Evolutionary conservation across 2,329 filamentous ascomycete genomes (phyloP), one percentile per base, ranked within the genome.

Genomic region (Zymoseptoria passerinii): DNA sequence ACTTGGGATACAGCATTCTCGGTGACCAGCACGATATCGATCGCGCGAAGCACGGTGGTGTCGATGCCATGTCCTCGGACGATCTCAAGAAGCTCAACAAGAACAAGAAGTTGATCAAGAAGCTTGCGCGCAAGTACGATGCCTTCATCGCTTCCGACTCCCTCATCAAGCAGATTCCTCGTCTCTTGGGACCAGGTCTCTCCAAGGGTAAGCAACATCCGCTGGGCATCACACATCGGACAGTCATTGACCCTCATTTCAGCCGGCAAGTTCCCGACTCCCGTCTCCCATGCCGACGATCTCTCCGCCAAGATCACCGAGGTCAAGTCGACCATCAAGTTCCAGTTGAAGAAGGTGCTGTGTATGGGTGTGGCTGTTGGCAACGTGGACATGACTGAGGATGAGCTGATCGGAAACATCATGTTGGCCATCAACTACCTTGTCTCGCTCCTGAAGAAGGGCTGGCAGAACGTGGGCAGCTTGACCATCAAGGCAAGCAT

Each of bases 61-160:
- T 97, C 71, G 94, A 99, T 77, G 91, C 92, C 82, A 97, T 97
- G 94, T 95, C 90, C 74, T 81, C 90, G 69, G 94, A 99, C 74
- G 94, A 99, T 81, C 82, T 99, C 82, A 99, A 99, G 90, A 99
- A 99, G 89, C 90, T 99, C 71, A 99, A 99, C 89, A 99, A 99
- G 90, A 99, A 99, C 90, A 97, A 99, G 90, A 99, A 99, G 89
- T 88, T 97, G 75, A 96, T 99, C 88, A 99, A 99, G 91, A 99
- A 99, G 89, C 89, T 99, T 70, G 94, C 94, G 67, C 91, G 92
- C 87, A 99, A 99, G 85, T 97, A 99, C 87, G 94, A 99, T 80
- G 94, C 94, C 72, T 99, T 99, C 83, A 81, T 99, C 77, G 89
- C 94, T 77, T 97, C 92, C 77, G 94, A 99, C 76, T 83, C 88